Percentiles rank a stretch among this genome's conserved stretches.
Conservation (phyloP, 768 basidiomycete genomes). For the Mycena leptocephala region DNA sequence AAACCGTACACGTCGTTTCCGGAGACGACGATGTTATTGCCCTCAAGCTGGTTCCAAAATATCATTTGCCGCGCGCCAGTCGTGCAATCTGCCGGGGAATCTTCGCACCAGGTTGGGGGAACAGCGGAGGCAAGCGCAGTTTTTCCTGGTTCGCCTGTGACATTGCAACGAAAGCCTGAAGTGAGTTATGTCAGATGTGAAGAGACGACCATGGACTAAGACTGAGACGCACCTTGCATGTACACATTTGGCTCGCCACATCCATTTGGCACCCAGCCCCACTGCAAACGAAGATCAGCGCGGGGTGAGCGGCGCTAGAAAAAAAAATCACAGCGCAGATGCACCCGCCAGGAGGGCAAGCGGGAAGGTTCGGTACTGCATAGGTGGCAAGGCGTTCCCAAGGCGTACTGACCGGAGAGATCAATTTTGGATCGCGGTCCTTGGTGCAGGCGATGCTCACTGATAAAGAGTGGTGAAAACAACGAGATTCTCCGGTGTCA, state of each 20-base stretch:
- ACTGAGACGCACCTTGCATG: constrained; percentile 48
- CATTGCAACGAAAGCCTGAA: constrained; percentile 54
- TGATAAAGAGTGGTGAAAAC: constrained; percentile 60
- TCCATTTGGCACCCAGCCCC: constrained; percentile 59
- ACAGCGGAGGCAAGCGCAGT: constrained; percentile 46
- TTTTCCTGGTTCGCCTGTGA: constrained; percentile 51
- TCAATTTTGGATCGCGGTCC: background rate
- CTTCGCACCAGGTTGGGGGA: constrained; percentile 61
- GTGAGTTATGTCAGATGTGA: background rate
- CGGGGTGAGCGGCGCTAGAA: background rate
- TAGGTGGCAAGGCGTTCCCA: constrained; percentile 63
- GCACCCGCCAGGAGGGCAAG: constrained; percentile 61
- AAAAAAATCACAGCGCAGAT: constrained; percentile 57
- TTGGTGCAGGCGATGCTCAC: constrained; percentile 40
- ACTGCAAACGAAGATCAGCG: constrained; percentile 42
- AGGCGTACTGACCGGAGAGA: constrained; percentile 52
- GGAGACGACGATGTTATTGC: constrained; percentile 59
- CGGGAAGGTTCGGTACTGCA: constrained; percentile 59
- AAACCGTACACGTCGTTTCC: constrained; percentile 62
- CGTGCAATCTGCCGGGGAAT: constrained; percentile 50
- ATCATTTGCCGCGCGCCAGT: constrained; percentile 63
- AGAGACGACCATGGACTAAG: background rate
- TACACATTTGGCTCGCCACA: constrained; percentile 66
- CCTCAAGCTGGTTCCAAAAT: constrained; percentile 60
- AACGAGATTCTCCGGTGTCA: constrained; percentile 60